Percentiles rank a stretch among this genome's conserved stretches.
Conservation (phyloP, 2,329 filamentous ascomycete genomes). For the Alternaria panax region DNA sequence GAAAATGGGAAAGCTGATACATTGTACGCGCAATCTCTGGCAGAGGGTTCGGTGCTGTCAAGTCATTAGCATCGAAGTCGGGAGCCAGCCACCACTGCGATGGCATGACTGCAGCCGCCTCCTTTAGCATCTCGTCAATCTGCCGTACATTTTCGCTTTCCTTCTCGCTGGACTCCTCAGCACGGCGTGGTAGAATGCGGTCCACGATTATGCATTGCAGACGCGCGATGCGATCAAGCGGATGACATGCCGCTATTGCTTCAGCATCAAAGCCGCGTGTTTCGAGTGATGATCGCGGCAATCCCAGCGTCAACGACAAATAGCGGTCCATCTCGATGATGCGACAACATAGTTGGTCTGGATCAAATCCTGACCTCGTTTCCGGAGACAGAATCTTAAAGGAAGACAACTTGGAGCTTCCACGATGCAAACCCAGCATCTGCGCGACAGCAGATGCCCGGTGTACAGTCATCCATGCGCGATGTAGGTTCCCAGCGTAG, state of each 20-base stretch:
- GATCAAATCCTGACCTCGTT: neutral
- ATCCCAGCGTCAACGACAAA: neutral
- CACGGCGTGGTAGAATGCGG: constrained; percentile 40
- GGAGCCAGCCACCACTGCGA: neutral
- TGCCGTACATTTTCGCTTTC: neutral
- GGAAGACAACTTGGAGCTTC: neutral
- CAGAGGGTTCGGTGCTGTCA: neutral
- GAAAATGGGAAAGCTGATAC: neutral
- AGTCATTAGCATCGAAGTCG: neutral
- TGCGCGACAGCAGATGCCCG: neutral
- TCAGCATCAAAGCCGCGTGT: neutral
- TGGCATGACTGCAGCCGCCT: neutral
- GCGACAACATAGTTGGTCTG: neutral
- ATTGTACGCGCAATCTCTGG: neutral
- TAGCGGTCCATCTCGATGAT: neutral
- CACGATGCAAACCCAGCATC: neutral
- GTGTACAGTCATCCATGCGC: neutral
- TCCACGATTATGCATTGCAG: constrained; percentile 43
- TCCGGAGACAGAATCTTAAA: neutral
- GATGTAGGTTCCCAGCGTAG: neutral
- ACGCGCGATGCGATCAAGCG: constrained; percentile 43
- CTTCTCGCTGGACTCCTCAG: neutral
- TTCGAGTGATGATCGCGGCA: neutral
- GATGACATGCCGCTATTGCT: constrained; percentile 23
- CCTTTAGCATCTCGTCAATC: neutral